These are phyloP conservation scores for Pseudogymnoascus sp. DNA, from an alignment of 2,329 filamentous ascomycete genomes.

Conservation along the genomic window DNA sequence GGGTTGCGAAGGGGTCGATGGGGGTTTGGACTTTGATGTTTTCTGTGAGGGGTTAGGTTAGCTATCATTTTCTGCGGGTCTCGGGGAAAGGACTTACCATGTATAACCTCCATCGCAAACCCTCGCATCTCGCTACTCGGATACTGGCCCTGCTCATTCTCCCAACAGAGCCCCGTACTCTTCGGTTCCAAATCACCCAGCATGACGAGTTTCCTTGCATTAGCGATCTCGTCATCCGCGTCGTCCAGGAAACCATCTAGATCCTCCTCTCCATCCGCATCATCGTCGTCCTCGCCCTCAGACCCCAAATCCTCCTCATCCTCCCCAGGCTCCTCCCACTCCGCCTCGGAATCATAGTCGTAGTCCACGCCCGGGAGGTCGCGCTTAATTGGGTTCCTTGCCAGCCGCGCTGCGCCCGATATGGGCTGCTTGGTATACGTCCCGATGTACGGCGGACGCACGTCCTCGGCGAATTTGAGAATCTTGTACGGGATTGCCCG, in stretches of 20 bases:
- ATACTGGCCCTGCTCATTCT: constrained; percentile 45
- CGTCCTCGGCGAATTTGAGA: constrained; percentile 49
- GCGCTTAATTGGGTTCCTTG: constrained; percentile 45
- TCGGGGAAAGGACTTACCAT: constrained; percentile 42
- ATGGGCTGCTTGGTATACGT: constrained; percentile 48
- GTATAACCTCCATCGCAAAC: constrained; percentile 67
- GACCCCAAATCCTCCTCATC: constrained; percentile 45
- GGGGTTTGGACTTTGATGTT: constrained; percentile 36
- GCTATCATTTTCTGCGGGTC: not conserved
- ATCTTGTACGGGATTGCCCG: constrained; percentile 23
- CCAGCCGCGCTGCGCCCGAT: constrained; percentile 39
- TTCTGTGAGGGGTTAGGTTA: constrained; percentile 24
- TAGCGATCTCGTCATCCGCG: constrained; percentile 54
- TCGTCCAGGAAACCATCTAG: constrained; percentile 58
- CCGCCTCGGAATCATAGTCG: constrained; percentile 78
- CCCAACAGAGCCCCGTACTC: constrained; percentile 77
- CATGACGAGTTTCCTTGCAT: constrained; percentile 46
- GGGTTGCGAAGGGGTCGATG: constrained; percentile 77
- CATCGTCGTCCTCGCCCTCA: constrained; percentile 60
- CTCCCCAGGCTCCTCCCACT: constrained; percentile 67
- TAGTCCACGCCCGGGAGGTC: constrained; percentile 59
- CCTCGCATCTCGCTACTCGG: constrained; percentile 43
- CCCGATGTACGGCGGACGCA: constrained; percentile 63
- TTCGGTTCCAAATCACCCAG: constrained; percentile 65
- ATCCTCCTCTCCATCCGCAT: constrained; percentile 57